Conservation (phyloP, 805 yeast species). For the Yarrowia yakushimensis region DNA sequence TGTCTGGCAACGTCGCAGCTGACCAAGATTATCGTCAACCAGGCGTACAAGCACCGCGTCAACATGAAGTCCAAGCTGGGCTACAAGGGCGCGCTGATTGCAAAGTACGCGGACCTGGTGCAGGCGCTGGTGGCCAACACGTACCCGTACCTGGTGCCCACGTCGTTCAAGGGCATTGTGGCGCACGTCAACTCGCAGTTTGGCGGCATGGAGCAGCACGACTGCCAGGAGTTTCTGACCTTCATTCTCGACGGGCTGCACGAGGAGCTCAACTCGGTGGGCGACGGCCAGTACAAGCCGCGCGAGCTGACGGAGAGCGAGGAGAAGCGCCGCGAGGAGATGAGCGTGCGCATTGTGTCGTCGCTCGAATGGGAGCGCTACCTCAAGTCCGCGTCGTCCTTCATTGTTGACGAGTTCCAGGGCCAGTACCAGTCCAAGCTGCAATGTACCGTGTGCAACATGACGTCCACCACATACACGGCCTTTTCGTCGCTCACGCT, state of each 20-base stretch:
- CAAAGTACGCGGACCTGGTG: constrained; percentile 59
- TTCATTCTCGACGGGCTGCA: constrained; percentile 73
- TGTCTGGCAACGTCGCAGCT: constrained; percentile 69
- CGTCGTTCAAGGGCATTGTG: constrained; percentile 59
- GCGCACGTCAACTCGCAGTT: constrained; percentile 67
- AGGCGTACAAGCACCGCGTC: constrained; percentile 60
- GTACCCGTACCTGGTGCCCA: constrained; percentile 54
- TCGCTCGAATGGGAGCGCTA: constrained; percentile 91
- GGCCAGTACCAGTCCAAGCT: constrained; percentile 85
- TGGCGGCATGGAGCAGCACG: constrained; percentile 72
- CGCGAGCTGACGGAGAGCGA: constrained; percentile 67
- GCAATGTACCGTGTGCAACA: constrained; percentile 65
- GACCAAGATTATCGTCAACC: constrained; percentile 57
- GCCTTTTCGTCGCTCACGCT: constrained; percentile 75
- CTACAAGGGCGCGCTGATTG: constrained; percentile 73
- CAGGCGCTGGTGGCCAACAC: constrained; percentile 50
- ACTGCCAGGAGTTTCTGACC: constrained; percentile 76
- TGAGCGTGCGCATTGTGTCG: constrained; percentile 77
- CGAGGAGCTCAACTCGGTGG: constrained; percentile 74
- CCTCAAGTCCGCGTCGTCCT: constrained; percentile 70
- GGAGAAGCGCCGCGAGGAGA: constrained; percentile 64
- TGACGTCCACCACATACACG: constrained; percentile 81
- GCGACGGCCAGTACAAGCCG: constrained; percentile 45
- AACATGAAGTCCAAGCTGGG: constrained; percentile 74
- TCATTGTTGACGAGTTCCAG: constrained; percentile 76